Evolutionary conservation across 495 filamentous ascomycete species (phyloP).

Genomic region (Letharia columbiana): DNA sequence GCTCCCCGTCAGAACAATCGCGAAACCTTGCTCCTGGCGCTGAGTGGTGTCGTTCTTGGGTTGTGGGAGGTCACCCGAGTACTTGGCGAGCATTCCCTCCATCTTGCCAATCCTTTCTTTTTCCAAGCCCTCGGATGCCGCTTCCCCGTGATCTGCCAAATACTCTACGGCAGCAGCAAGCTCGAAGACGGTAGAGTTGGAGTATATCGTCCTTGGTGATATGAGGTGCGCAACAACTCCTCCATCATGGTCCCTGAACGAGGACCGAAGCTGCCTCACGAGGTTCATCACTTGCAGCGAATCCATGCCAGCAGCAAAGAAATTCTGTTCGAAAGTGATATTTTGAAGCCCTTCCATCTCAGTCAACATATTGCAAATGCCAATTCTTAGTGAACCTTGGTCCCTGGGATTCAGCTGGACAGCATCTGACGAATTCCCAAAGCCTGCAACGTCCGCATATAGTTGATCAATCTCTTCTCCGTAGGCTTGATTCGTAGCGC

Average conservation of each 20-base stretch:
- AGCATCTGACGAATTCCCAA: background rate
- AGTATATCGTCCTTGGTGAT: background rate
- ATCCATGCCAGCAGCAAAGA: conserved; percentile 9
- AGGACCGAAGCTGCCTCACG: background rate
- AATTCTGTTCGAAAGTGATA: background rate
- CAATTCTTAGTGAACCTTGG: background rate
- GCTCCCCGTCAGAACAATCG: background rate
- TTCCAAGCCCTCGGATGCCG: background rate
- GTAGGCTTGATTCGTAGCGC: background rate
- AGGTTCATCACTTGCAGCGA: conserved; percentile 3
- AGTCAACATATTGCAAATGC: background rate
- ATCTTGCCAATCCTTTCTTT: background rate
- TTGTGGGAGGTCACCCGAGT: background rate
- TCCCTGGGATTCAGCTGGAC: conserved; percentile 3
- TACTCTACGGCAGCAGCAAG: background rate
- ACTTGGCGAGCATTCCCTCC: conserved; percentile 6
- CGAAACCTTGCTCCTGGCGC: background rate
- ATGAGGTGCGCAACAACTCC: background rate
- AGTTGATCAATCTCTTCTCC: background rate
- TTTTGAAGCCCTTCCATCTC: background rate
- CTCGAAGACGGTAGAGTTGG: conserved; percentile 1
- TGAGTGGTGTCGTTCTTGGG: background rate
- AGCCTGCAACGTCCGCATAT: background rate
- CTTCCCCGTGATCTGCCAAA: background rate
- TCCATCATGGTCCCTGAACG: background rate